phyloP scores from a whole-genome alignment of 371 early-diverging fungal genomes.

The Mortierella sp. region DNA sequence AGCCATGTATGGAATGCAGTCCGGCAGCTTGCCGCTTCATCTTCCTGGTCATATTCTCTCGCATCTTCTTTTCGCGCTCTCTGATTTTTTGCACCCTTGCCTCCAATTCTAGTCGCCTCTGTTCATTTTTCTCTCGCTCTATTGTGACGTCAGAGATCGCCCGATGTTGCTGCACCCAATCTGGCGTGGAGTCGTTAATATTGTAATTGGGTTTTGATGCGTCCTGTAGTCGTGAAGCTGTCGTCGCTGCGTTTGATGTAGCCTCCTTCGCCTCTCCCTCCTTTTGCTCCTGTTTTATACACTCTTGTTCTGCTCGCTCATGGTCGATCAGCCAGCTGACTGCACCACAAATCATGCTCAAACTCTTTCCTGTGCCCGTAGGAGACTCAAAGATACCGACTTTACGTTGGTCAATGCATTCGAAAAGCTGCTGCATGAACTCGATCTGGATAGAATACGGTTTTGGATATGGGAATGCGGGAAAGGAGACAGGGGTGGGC shows the following conservation, averaged over 20 bases:
- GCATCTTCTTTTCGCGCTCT: conserved; percentile 40
- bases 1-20: conserved; percentile 1
- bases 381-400: conserved; percentile 92
- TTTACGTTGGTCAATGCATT: conserved; percentile 71
- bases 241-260: neutral
- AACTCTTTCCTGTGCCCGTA: conserved; percentile 94
- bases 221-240: no score
- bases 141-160: conserved; percentile 23
- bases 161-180: conserved; percentile 49
- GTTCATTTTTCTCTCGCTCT: conserved; percentile 34
- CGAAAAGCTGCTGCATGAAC: conserved; percentile 83
- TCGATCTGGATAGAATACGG: conserved; percentile 85
- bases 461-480: conserved; percentile 43
- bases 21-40: conserved; percentile 31
- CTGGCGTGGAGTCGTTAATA: conserved; percentile 22
- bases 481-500: conserved; percentile 29
- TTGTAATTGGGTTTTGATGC: no score
- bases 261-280: conserved; percentile 3
- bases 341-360: conserved; percentile 87
- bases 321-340: conserved; percentile 83
- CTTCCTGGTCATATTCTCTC: conserved; percentile 31
- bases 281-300: conserved; percentile 2
- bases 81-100: conserved; percentile 37
- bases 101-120: conserved; percentile 26
- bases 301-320: conserved; percentile 26